Evolutionary conservation across 371 early-diverging fungal genomes (phyloP), one percentile per base, ranked within the genome.

Genomic region (Zopfochytrium polystomum): DNA sequence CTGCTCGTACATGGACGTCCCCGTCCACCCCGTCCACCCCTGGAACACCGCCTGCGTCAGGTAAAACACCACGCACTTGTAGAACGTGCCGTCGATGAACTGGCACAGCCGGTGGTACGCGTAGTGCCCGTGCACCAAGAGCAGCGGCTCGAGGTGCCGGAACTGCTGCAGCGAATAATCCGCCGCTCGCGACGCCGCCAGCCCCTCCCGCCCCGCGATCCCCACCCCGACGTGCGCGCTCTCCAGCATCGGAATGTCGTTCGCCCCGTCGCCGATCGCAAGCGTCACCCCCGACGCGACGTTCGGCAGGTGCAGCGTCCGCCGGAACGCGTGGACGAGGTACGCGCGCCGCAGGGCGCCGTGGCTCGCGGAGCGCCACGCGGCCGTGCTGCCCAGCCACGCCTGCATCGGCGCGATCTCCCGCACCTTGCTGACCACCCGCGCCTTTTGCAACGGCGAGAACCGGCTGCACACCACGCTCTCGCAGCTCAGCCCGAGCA

Each of bases 381-480:
- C n/a, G n/a, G n/a, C n/a, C n/a, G n/a, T n/a, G n/a, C n/a, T n/a
- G n/a, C n/a, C n/a, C n/a, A n/a, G n/a, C n/a, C n/a, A n/a, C n/a
- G n/a, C n/a, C n/a, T n/a, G n/a, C n/a, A n/a, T n/a, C n/a, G n/a
- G 42, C 13, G n/a, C 42, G 42, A 42, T 42, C n/a, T 89, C 87
- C 65, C 88, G 87, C 46, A 99, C 88, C 51, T 92, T 67, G 20
- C 85, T 81, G 25, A 99, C 94, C 23, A 99, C 86, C 29, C 91
- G 89, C 6, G 99, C 99, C 85, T 99, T 99, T 75, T 99, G 99
- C 4, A 96, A 93, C 4, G 99, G 99, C 25, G 98, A 91, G 66
- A 97, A 96, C 34, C 99, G 88, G 69, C 99, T 96, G 62, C 96
- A 96, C 15, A 99, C 91, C 1, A 99, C 96, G 5, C 90, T 89